A percentile compares a stretch with the other conserved stretches of the same genome.
Evolutionary conservation across 352 stramenopile genomes (phyloP).

Genomic region (Stramenopiles sp.): DNA sequence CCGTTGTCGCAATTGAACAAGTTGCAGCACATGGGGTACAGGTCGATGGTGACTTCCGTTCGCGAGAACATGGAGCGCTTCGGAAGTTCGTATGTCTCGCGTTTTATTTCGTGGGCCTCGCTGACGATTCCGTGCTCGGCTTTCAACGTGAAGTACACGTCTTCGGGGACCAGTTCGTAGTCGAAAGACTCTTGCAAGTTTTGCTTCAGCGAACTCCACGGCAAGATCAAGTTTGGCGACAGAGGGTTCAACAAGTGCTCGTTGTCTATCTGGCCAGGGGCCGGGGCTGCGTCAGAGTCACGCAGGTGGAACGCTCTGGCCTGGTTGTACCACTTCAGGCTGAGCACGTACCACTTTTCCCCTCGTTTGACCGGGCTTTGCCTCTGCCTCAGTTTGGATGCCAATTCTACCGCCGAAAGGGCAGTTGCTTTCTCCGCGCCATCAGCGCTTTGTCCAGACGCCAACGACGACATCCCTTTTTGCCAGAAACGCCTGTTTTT

Average conservation of each 20-base stretch:
- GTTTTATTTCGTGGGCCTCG: neutral
- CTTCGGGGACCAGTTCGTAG: neutral
- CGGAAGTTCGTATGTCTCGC: neutral
- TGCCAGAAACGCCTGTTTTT: too few species aligned
- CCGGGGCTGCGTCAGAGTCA: too few species aligned
- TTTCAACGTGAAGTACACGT: neutral
- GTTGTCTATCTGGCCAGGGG: too few species aligned
- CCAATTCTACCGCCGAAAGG: too few species aligned
- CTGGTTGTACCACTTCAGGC: neutral
- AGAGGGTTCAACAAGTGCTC: too few species aligned
- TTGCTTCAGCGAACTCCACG: neutral
- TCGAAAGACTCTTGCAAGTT: neutral
- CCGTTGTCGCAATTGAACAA: neutral
- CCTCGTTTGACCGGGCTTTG: neutral
- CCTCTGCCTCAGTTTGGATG: too few species aligned
- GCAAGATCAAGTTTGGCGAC: too few species aligned
- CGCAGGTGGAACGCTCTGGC: too few species aligned
- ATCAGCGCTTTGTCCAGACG: too few species aligned
- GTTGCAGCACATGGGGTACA: neutral
- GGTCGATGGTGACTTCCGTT: neutral
- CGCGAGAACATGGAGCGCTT: neutral
- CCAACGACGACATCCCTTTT: too few species aligned
- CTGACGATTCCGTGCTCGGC: neutral
- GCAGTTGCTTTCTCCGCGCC: too few species aligned
- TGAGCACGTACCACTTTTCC: neutral